Evolutionary conservation across 1,284 basidiomycete species (phyloP), one percentile per base, ranked within the genome.

Genomic region (Malassezia restricta): DNA sequence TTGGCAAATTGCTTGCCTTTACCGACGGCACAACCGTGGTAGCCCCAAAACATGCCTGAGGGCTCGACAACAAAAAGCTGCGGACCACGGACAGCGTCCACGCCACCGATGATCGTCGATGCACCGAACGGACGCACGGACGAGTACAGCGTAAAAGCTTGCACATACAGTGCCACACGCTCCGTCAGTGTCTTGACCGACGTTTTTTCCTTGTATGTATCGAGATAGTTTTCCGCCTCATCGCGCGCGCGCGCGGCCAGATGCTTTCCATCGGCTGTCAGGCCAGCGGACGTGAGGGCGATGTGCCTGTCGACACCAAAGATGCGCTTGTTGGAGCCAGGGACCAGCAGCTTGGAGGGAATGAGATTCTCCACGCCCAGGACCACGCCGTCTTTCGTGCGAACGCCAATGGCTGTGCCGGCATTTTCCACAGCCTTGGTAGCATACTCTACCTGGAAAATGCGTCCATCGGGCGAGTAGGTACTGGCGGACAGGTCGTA

Each of bases 391-490:
- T 94, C 90, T 74, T 87, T 90, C 69, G 88, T 86, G 71, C 86
- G 83, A 43, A 99, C 78, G 31, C 89, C 91, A 48, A 75, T 73
- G 17, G 67, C 74, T 4, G 74, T 75, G 83, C 94, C 94, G 38
- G 92, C 89, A 76, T 94, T 94, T 76, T 98, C 94, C 51, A 96
- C 92, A 31, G 94, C 91, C 77, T 98, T 98, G 77, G 83, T 85
- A 47, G 94, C 94, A 73, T 98, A 98, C 76, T 98, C 94, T 74
- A 98, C 87, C 58, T 98, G 92, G 74, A 98, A 98, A 73, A 98
- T 89, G 63, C 94, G 83, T 27, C 92, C 92, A 76, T 98, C 92
- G 54, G 92, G 92, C 37, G 90, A 95, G 79, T 98, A 98, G 44
- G 92, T 98, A 70, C 88, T 92, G 42, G 92, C 87, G 53, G 90